Percentiles rank a stretch among this genome's conserved stretches.
Evolutionary conservation across 2,329 filamentous ascomycete genomes (phyloP).

Genomic region (Fusarium pseudocircinatum): DNA sequence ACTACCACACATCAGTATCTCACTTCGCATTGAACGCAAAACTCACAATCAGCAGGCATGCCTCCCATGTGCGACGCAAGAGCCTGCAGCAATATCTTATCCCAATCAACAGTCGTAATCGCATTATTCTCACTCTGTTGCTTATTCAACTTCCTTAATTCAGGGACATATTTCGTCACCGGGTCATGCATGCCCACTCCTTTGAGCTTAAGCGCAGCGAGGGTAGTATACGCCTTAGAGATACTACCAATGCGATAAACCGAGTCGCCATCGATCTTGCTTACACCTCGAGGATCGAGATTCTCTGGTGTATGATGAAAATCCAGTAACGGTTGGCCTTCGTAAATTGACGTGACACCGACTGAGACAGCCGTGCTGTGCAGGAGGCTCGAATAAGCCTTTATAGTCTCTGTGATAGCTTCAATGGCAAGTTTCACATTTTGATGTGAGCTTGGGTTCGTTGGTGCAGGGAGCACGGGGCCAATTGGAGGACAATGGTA

Average conservation of each 20-base stretch:
- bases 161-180: slow-evolving; percentile 17
- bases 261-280: neutral
- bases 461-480: slow-evolving; percentile 5
- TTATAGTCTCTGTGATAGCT: neutral
- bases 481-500: slow-evolving; percentile 15
- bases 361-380: slow-evolving; percentile 9
- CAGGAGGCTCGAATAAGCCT: neutral
- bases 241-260: slow-evolving; percentile 16
- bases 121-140: neutral
- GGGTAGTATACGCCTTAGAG: slow-evolving; percentile 3
- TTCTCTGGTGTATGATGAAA: slow-evolving; percentile 1
- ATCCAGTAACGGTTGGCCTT: neutral
- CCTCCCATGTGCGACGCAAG: slow-evolving; percentile 17
- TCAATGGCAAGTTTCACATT: neutral
- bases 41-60: slow-evolving; percentile 4
- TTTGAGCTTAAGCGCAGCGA: neutral
- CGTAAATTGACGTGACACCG: neutral
- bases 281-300: slow-evolving; percentile 1
- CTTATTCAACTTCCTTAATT: neutral
- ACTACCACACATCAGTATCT: neutral
- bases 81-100: neutral
- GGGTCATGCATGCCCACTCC: slow-evolving; percentile 1
- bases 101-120: neutral
- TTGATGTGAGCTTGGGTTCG: neutral
- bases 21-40: fast-evolving